Evolutionary conservation across 2,329 filamentous ascomycete species (phyloP), one percentile per base, ranked within the genome.

Genomic region (Exophiala bonariae): DNA sequence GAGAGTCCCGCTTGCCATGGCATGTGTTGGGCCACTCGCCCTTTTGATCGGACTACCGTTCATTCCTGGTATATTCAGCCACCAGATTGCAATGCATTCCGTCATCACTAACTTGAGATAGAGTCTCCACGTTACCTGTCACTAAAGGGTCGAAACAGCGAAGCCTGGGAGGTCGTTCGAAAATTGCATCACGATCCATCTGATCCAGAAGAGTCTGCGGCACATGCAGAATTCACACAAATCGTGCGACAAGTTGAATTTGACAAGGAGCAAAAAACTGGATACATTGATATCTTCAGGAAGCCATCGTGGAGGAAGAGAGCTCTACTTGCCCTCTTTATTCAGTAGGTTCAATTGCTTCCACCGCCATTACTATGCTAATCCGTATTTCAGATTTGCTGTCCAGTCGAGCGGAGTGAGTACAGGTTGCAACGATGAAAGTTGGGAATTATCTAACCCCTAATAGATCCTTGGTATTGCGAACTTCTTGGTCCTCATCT

Each of bases 401-500:
- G 33, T 34, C 10, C 64, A 68, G 44, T 66, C 68, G 13, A 47
- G 59, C 7, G 62, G 63, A 7, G 55, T 44, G 34, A 26, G 48
- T 36, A 19, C 35, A 19, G 17, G 17, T n/a, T 26, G 23, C 11
- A 6, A 26, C 23, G 11, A 11, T 26, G 23, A 11, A 26, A 26
- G 11, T 26, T 26, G 23, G 11, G 11, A 11, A 26, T 26, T 26
- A 26, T 6, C 23, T 11, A 26, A n/a, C n/a, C n/a, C 11, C 6
- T 6, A 26, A 6, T 26, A 50, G 38, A 52, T 62, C 9, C 55
- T 58, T 30, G 57, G 55, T 45, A 58, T 54, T 37, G 44, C 71
- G 39, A 70, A 70, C 43, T 75, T 74, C 49, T 66, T 68, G 2
- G 67, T 66, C 43, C 56, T 70, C 35, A 62, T 70, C 43, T 66